Base-by-base conservation (phyloP, 1,284 basidiomycete genomes). In the Fistulinella staudtii region DNA sequence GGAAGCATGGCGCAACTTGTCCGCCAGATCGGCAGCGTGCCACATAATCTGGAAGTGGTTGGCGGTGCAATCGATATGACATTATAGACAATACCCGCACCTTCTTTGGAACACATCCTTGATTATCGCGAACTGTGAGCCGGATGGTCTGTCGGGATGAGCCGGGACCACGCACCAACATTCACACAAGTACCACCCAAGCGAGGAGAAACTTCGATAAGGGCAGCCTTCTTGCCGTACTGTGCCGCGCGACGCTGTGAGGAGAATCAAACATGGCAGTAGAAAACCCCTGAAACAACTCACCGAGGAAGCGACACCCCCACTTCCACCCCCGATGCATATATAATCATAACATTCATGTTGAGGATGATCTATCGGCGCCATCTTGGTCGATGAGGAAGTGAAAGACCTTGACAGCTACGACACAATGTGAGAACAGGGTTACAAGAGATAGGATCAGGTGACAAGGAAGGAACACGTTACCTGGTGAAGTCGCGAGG, bases 121-220 rank as follows among this genome's bases (percentile, higher is more conserved):
- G 8, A 41, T 47, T 37, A 52, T 46, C 28, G 31, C 25, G 15
- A 35, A 47, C 31, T 6, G n/a, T 46, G 28, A 53, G 45, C 28
- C 37, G 22, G 22, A 29, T 21, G n/a, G 23, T 11, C n/a, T n/a
- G 24, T 23, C 4, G 24, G 28, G 34, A 39, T 25, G 30, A 27
- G 10, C 11, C 4, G 8, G 30, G 24, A 29, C 24, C 22, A 76
- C 86, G 54, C 54, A 85, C 90, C 92, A 48, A 95, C 88, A 60
- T 89, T 98, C 51, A 99, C 95, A 63, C 96, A 99, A 28, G 96
- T 99, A 35, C 96, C 96, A 30, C 96, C 96, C 5, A 95, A 78
- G 30, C 77, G 67, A 17, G 80, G 79, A 8, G 81, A 79, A 39
- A 75, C 76, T 66, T 99, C 95, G 25, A 97, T 82, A 20, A 98